Evolutionary conservation across 2,329 filamentous ascomycete species (phyloP).

Genomic region (Lachnellula occidentalis): DNA sequence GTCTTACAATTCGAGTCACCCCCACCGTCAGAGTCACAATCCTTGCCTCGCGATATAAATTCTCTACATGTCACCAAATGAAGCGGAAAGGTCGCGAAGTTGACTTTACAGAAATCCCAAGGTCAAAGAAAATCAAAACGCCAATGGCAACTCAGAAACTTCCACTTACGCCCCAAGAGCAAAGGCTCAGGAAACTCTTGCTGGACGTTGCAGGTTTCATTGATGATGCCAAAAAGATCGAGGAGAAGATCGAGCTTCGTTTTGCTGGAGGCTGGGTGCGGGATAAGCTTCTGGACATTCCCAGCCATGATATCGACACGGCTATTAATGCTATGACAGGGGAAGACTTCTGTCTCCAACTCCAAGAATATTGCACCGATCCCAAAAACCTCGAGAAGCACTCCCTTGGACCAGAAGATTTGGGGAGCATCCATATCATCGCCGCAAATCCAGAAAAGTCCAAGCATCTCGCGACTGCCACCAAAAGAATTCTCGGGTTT

Average conservation of each 20-base stretch:
- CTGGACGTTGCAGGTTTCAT: constrained; percentile 75
- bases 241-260: constrained; percentile 58
- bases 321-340: constrained; percentile 85
- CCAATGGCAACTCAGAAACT: constrained; percentile 33
- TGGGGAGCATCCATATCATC: constrained; percentile 80
- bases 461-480: constrained; percentile 91
- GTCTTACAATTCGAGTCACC: constrained; percentile 18
- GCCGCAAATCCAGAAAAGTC: constrained; percentile 92
- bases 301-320: constrained; percentile 77
- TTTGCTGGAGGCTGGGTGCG: constrained; percentile 87
- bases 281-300: constrained; percentile 69
- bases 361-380: constrained; percentile 62
- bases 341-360: constrained; percentile 63
- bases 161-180: constrained; percentile 63
- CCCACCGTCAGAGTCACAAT: constrained; percentile 10
- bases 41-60: constrained; percentile 1
- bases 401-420: constrained; percentile 48
- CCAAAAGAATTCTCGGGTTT: constrained; percentile 75
- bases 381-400: constrained; percentile 58
- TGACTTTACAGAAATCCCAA: constrained; percentile 14
- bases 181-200: constrained; percentile 67
- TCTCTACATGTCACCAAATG: constrained; percentile 21
- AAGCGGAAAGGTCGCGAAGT: constrained; percentile 32
- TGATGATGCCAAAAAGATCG: constrained; percentile 43
- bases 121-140: constrained; percentile 15